phyloP scores from a whole-genome alignment of 345 rosid genomes.

The Eucalyptus erythrocorys region DNA sequence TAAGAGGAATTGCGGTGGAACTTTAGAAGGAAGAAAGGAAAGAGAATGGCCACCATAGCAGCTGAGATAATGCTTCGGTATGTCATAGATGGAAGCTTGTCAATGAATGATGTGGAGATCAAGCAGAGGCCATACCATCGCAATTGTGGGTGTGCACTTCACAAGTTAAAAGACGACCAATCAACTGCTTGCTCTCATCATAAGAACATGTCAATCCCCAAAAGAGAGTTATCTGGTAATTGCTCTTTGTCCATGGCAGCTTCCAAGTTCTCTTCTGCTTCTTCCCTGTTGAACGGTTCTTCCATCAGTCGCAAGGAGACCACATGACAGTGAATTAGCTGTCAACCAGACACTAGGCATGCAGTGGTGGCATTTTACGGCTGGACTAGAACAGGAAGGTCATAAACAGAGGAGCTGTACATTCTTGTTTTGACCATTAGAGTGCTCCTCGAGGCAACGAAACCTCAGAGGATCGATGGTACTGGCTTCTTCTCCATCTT shows the following conservation, averaged over 20 bases:
- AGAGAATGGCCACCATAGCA: background rate
- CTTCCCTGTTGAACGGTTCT: background rate
- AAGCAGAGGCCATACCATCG: conserved; percentile 3
- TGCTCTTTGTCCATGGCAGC: background rate
- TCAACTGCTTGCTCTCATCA: background rate
- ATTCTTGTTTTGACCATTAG: background rate
- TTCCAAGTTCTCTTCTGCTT: background rate
- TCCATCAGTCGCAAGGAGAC: background rate
- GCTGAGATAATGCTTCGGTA: background rate
- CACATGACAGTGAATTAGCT: background rate
- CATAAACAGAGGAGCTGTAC: background rate
- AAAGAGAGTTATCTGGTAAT: background rate
- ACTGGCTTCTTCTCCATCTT: background rate
- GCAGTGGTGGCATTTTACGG: background rate
- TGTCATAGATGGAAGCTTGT: background rate
- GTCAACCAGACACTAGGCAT: background rate
- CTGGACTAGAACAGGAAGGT: background rate
- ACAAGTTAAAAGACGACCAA: background rate
- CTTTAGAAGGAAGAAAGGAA: background rate
- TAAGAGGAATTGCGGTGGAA: background rate
- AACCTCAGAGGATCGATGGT: background rate
- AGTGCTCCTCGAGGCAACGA: background rate
- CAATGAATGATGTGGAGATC: background rate
- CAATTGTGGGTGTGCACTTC: conserved; percentile 5
- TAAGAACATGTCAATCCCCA: background rate